Conservation (phyloP, 2,329 filamentous ascomycete genomes). For the Coniochaeta sp. region DNA sequence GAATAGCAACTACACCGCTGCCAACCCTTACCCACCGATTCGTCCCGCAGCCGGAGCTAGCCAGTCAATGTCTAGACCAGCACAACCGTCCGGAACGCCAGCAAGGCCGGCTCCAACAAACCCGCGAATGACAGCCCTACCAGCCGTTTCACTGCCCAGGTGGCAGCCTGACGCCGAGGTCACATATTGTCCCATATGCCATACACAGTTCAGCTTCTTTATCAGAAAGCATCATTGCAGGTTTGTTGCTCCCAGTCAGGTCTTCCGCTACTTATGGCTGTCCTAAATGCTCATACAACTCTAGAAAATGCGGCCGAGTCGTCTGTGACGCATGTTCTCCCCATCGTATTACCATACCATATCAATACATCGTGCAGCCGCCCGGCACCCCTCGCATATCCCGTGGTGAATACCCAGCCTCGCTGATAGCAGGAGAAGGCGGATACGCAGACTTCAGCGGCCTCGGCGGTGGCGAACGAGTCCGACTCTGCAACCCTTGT, state of each 20-base stretch:
- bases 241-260: slow-evolving; percentile 30
- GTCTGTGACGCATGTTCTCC: slow-evolving; percentile 88
- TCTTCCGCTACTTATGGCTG: background rate
- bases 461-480: slow-evolving; percentile 47
- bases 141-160: slow-evolving; percentile 44
- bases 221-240: slow-evolving; percentile 91
- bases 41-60: background rate
- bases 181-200: slow-evolving; percentile 77
- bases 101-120: background rate
- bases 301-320: slow-evolving; percentile 82
- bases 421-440: slow-evolving; percentile 30
- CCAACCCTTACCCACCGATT: background rate
- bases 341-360: slow-evolving; percentile 88
- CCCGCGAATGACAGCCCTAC: background rate
- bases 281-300: slow-evolving; percentile 1
- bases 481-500: slow-evolving; percentile 54
- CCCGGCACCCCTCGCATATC: slow-evolving; percentile 35
- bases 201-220: slow-evolving; percentile 71
- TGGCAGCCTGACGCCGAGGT: slow-evolving; percentile 90
- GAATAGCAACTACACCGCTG: background rate
- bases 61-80: slow-evolving; percentile 1
- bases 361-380: slow-evolving; percentile 84
- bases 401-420: slow-evolving; percentile 27
- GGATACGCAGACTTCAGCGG: slow-evolving; percentile 34
- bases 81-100: slow-evolving; percentile 3